phyloP scores from a whole-genome alignment of 257 asterid genomes.

The Solanum pennellii region DNA sequence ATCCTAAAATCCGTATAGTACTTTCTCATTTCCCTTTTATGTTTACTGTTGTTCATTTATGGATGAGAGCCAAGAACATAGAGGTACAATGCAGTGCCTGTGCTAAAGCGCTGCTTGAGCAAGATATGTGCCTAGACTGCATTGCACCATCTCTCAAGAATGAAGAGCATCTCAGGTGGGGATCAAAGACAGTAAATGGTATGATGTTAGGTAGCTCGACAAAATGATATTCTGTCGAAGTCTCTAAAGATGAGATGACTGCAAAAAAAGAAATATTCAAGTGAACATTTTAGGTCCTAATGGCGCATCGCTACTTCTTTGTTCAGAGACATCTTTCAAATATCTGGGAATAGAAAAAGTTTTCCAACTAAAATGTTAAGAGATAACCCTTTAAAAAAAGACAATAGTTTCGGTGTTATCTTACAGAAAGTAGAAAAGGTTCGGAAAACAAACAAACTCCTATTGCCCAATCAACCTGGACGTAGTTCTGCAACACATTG shows the following conservation, averaged over 20 bases:
- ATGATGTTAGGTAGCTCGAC: conserved; percentile 1
- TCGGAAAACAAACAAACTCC: background rate
- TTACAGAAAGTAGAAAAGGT: background rate
- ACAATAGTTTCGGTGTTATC: background rate
- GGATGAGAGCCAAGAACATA: background rate
- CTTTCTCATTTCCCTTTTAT: background rate
- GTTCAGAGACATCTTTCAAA: background rate
- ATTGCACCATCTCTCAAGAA: background rate
- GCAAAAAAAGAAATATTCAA: background rate
- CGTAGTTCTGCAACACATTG: background rate
- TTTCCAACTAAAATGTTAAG: background rate
- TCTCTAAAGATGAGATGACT: background rate
- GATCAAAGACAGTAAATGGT: background rate
- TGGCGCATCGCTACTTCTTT: background rate
- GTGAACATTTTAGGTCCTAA: background rate
- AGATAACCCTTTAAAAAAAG: background rate
- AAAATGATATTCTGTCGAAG: background rate
- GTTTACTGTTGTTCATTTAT: background rate
- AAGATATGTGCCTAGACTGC: background rate
- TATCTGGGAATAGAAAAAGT: background rate
- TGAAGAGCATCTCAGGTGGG: background rate
- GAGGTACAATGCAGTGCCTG: background rate
- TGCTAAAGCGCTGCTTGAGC: background rate
- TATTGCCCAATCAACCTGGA: background rate
- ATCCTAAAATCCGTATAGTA: background rate